Evolutionary conservation across 2,329 filamentous ascomycete species (phyloP).

Genomic region (Grosmannia clavigera): DNA sequence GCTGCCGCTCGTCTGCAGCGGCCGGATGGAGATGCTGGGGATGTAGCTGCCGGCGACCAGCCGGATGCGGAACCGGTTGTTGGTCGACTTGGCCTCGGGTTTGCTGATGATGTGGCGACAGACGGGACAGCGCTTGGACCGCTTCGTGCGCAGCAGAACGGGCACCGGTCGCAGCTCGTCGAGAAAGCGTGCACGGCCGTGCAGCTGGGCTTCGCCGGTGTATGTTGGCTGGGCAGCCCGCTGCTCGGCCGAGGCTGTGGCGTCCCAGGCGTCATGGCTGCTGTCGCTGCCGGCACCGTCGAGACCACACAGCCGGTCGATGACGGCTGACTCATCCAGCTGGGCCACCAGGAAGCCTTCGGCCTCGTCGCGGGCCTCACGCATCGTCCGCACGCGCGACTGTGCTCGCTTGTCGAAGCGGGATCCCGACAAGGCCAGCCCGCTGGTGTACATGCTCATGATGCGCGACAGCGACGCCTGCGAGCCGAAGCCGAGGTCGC

Average conservation of each 20-base stretch:
- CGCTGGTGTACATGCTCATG: conserved; percentile 70
- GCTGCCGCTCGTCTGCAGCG: conserved; percentile 21
- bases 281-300: neutral
- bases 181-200: conserved; percentile 45
- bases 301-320: conserved; percentile 40
- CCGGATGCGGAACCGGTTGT: conserved; percentile 83
- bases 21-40: conserved; percentile 64
- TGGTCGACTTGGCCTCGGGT: conserved; percentile 80
- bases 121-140: conserved; percentile 81
- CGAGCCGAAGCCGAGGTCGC: conserved; percentile 52
- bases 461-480: conserved; percentile 76
- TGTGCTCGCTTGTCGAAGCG: conserved; percentile 52
- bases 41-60: conserved; percentile 82
- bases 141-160: conserved; percentile 76
- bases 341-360: conserved; percentile 60
- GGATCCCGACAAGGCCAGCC: conserved; percentile 23
- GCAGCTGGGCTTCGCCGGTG: conserved; percentile 30
- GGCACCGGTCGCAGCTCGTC: conserved; percentile 71
- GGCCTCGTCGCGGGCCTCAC: conserved; percentile 57
- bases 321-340: conserved; percentile 47
- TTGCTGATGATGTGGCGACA: conserved; percentile 94
- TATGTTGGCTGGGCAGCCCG: conserved; percentile 29
- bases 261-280: conserved; percentile 36
- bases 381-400: conserved; percentile 59
- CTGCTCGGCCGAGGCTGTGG: conserved; percentile 41